Base-by-base conservation (phyloP, 495 filamentous ascomycete species). In the Cladorrhinum samala region DNA sequence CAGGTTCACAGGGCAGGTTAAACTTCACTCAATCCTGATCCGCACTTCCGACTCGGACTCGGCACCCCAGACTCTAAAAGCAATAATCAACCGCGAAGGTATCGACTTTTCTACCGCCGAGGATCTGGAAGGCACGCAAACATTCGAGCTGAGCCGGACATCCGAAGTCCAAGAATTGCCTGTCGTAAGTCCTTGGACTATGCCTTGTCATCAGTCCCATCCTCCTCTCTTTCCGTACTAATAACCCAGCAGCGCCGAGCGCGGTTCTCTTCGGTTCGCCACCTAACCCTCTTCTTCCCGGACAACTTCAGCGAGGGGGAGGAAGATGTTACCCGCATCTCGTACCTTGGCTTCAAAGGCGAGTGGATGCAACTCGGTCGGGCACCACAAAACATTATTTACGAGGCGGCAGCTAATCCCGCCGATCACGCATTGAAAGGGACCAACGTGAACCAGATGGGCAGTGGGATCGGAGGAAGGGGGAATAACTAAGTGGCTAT, bases 1-100 rank as follows among this genome's bases (percentile, higher is more conserved):
- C n/a, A 98, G 93, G 23, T 98, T 98, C 75, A 89, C 89, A 21
- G 92, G 87, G 54, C 89, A 94, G 69, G 80, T 96, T 53, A 94
- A 91, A 67, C 82, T 98, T 0, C 91, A 97, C 69, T 83, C 87
- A 17, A 81, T 97, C 58, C 78, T 96, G 21, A 64, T 97, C 21
- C 88, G 91, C 61, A 87, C 88, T 2, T 87, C 87, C 2, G 73
- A 79, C 43, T 83, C 83, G 2, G 54, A 70, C 44, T 81, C 77
- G 47, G 88, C 92, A n/a, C 93, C 94, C 0, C 78, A 78, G 46
- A 95, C 87, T 9, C 68, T 96, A 33, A 89, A 88, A 60, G 70
- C 97, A 20, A 91, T 87, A 70, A 76, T 85, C 70, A 96, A 98
- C 75, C 81, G 83, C 25, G 82, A 89, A 51, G 83, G 91, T 67